phyloP scores from a whole-genome alignment of 169 alveolate species.

The Plasmodium berghei region DNA sequence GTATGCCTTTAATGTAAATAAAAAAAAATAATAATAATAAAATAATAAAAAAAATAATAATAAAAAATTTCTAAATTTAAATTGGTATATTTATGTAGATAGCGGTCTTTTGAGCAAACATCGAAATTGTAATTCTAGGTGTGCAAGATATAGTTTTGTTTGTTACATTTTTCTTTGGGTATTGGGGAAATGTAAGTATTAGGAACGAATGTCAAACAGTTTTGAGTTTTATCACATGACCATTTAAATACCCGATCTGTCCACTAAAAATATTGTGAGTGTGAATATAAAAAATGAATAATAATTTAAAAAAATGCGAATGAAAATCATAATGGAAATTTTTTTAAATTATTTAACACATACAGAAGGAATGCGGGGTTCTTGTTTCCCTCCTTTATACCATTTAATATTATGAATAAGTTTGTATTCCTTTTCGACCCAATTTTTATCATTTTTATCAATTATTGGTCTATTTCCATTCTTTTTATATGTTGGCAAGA shows the following conservation, averaged over 20 bases:
- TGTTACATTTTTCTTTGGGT: conserved; percentile 76
- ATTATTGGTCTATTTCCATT: conserved; percentile 85
- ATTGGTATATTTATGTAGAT: background rate
- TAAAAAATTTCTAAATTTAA: background rate
- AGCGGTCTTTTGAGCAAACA: background rate
- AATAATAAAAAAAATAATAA: background rate
- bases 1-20: conserved; percentile 48
- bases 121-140: background rate
- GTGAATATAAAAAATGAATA: background rate
- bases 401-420: conserved; percentile 83
- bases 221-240: conserved; percentile 80
- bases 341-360: background rate
- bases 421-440: conserved; percentile 87
- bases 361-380: conserved; percentile 87
- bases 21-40: conserved; percentile 3
- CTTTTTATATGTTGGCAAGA: conserved; percentile 89
- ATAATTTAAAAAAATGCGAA: conserved; percentile 5
- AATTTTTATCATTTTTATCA: conserved; percentile 76
- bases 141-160: background rate
- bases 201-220: conserved; percentile 81
- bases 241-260: conserved; percentile 86
- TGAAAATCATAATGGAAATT: background rate
- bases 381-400: conserved; percentile 86
- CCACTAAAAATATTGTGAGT: conserved; percentile 69
- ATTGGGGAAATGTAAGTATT: conserved; percentile 78